Base-by-base conservation (phyloP, 2,329 filamentous ascomycete genomes). In the Pseudogymnoascus sp. region DNA sequence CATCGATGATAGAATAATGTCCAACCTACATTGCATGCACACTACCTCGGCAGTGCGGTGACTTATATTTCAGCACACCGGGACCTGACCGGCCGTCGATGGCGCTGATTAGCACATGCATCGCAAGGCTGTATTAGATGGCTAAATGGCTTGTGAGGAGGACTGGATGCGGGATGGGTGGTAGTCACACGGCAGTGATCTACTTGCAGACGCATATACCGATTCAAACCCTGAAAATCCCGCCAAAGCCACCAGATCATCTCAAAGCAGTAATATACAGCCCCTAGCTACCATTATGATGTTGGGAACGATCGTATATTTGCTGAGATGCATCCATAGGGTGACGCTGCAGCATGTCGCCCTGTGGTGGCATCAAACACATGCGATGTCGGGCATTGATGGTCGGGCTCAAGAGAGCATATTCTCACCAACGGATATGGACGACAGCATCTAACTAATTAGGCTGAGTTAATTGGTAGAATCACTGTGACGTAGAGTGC, bases 171-270 rank as follows among this genome's bases (percentile, higher is more conserved):
- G 26, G 13, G 13, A 50, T 29, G 44, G 21, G 29, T 4, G 44
- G 21, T 8, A 31, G 50, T 56, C 29, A 33, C 29, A 56, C 50
- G 29, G 29, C 50, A 56, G 47, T 56, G 50, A 56, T 56, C 50
- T 56, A 21, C 50, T 24, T 24, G 24, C 31, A n/a, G n/a, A 19
- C 8, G 14, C 29, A 56, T 33, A 21, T 56, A 26, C 10, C 19
- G 50, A 33, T 33, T 56, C 50, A 56, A 56, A 56, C 50, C 50
- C 50, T 56, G 29, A 56, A 56, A 33, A 56, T 56, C 29, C 5
- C 26, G 11, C 29, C 50, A 33, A 33, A 11, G 2, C 3, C 5
- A 11, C 6, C 16, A 56, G 5, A 33, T 33, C 29, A 31, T 26
- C 29, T 56, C 8, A 14, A 29, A 1, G 5, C 10, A 2, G 29